phyloP scores from a whole-genome alignment of 768 basidiomycete genomes.

The Zangia roseola region DNA sequence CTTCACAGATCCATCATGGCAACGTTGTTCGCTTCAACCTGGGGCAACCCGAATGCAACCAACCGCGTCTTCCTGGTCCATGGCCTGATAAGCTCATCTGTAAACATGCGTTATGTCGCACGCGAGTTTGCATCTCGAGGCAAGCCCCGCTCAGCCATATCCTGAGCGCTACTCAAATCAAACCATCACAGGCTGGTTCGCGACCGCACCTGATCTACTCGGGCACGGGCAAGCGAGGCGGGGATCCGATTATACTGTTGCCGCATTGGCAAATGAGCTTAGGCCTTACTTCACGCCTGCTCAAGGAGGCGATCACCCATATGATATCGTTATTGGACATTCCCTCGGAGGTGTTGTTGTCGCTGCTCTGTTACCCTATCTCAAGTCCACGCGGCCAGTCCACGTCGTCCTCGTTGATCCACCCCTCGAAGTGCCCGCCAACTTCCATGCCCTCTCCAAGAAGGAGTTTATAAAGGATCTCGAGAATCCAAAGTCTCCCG shows the following conservation, averaged over 20 bases:
- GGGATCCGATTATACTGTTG: conserved; percentile 12
- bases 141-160: not conserved
- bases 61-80: conserved; percentile 23
- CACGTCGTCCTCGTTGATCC: conserved; percentile 22
- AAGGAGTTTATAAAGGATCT: not conserved
- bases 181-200: conserved; percentile 18
- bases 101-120: conserved; percentile 15
- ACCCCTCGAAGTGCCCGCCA: conserved; percentile 2
- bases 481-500: not conserved
- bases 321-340: conserved; percentile 17
- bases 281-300: conserved; percentile 3
- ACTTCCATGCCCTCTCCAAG: not conserved
- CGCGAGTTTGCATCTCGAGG: conserved; percentile 17
- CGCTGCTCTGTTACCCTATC: conserved; percentile 10
- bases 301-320: not conserved
- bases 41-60: conserved; percentile 17
- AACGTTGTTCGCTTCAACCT: conserved; percentile 10
- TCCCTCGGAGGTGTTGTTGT: conserved; percentile 22
- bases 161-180: no score
- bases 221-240: conserved; percentile 16
- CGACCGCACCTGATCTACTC: conserved; percentile 24
- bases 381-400: conserved; percentile 8
- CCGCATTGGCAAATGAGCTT: conserved; percentile 13
- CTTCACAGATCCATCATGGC: not conserved
- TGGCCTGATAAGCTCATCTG: conserved; percentile 14